phyloP scores from a whole-genome alignment of 2,329 filamentous ascomycete species.

The Lachnellula hyalina region DNA sequence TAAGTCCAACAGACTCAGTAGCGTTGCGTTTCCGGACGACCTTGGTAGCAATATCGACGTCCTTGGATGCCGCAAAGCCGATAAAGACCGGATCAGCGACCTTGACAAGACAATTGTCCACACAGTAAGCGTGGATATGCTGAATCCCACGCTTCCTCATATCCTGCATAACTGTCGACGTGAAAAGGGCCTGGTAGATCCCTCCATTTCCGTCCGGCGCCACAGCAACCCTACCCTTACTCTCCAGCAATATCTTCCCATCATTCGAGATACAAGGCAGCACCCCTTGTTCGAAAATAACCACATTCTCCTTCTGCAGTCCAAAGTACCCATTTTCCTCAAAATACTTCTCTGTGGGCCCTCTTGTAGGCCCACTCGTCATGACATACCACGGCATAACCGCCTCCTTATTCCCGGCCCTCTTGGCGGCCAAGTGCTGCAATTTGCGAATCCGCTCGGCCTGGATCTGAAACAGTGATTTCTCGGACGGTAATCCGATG shows the following conservation, averaged over 20 bases:
- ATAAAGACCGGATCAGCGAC: slow-evolving; percentile 97
- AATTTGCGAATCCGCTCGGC: slow-evolving; percentile 88
- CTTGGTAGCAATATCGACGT: slow-evolving; percentile 96
- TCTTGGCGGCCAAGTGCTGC: slow-evolving; percentile 72
- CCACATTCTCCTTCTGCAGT: slow-evolving; percentile 74
- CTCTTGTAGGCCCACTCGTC: slow-evolving; percentile 92
- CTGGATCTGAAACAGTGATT: slow-evolving; percentile 96
- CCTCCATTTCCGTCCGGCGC: slow-evolving; percentile 97
- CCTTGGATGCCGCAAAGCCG: slow-evolving; percentile 80
- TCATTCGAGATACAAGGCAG: slow-evolving; percentile 96
- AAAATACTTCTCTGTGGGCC: slow-evolving; percentile 92
- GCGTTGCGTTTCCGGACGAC: slow-evolving; percentile 98
- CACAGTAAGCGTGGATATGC: slow-evolving; percentile 96
- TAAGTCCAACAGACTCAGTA: slow-evolving; percentile 91
- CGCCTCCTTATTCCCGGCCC: slow-evolving; percentile 53
- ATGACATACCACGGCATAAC: slow-evolving; percentile 98
- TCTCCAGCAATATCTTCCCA: slow-evolving; percentile 92
- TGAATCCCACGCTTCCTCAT: slow-evolving; percentile 85
- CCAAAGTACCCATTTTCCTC: slow-evolving; percentile 87
- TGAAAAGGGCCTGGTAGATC: slow-evolving; percentile 86
- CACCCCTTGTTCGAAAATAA: slow-evolving; percentile 95
- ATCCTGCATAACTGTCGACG: slow-evolving; percentile 74
- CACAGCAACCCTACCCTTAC: slow-evolving; percentile 83
- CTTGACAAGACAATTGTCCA: slow-evolving; percentile 98
- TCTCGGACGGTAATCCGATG: slow-evolving; percentile 86